Conservation (phyloP, 768 basidiomycete genomes). For the Rhodocollybia butyracea region DNA sequence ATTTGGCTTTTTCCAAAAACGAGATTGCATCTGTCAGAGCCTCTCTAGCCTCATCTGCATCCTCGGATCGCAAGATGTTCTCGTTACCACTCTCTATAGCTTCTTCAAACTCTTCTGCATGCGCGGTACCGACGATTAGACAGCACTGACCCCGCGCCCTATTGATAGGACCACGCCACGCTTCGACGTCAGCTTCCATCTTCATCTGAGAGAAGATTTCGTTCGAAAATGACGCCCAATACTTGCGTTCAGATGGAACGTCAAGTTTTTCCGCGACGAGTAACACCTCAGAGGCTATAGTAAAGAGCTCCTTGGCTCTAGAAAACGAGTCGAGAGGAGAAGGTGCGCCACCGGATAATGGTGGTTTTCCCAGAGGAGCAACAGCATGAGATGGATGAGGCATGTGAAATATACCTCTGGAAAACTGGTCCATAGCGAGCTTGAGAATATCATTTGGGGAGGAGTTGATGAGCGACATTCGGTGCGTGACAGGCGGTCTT, state of each 20-base stretch:
- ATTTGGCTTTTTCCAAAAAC: constrained; percentile 33
- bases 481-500: constrained; percentile 46
- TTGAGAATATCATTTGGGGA: constrained; percentile 50
- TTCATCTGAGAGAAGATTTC: constrained; percentile 61
- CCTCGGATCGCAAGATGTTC: constrained; percentile 37
- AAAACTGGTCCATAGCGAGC: constrained; percentile 68
- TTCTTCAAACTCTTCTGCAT: constrained; percentile 46
- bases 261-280: constrained; percentile 56
- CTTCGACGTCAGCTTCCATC: constrained; percentile 54
- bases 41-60: constrained; percentile 56
- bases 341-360: constrained; percentile 6
- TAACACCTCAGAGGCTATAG: constrained; percentile 60
- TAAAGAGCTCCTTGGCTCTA: constrained; percentile 57
- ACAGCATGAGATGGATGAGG: constrained; percentile 41
- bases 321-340: constrained; percentile 36
- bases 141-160: constrained; percentile 51
- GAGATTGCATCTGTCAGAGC: constrained; percentile 42
- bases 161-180: constrained; percentile 43
- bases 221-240: constrained; percentile 63
- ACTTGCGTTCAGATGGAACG: constrained; percentile 38
- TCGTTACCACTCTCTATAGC: constrained; percentile 41
- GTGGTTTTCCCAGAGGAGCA: constrained; percentile 11
- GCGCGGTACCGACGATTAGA: constrained; percentile 53
- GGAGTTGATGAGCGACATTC: constrained; percentile 40
- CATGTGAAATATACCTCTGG: constrained; percentile 69